These are phyloP conservation scores for Echeveria elegans DNA, from an alignment of 164 flowering plant species.

Conservation along the genomic window DNA sequence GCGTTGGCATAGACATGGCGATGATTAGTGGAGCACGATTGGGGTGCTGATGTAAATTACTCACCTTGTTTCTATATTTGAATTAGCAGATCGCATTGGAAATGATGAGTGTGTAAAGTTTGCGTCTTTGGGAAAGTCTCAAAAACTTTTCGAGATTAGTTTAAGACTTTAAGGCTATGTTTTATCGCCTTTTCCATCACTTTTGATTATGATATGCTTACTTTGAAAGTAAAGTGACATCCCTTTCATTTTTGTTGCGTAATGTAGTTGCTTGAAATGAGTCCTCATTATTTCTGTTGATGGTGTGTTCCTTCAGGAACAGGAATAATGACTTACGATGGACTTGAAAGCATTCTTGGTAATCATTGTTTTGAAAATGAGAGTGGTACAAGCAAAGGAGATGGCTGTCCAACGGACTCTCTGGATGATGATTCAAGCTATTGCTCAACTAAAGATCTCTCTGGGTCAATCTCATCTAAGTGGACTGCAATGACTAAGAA, in stretches of 20 bases:
- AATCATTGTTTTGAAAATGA: conserved; percentile 47
- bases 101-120: not conserved
- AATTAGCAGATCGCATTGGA: not conserved
- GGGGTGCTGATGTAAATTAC: not conserved
- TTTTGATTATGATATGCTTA: not conserved
- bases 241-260: not conserved
- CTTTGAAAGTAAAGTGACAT: not conserved
- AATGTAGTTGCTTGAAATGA: not conserved
- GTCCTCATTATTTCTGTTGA: not conserved
- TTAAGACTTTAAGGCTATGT: not conserved
- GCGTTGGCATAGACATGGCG: not conserved
- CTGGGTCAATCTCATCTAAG: conserved; percentile 68
- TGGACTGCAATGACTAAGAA: conserved; percentile 34
- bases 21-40: not conserved
- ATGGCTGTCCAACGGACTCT: conserved; percentile 52
- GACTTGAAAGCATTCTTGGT: conserved; percentile 74
- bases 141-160: not conserved
- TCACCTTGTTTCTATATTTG: not conserved
- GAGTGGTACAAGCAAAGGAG: conserved; percentile 58
- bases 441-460: conserved; percentile 77
- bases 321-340: conserved; percentile 77
- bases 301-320: conserved; percentile 39
- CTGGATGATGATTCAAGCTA: conserved; percentile 67
- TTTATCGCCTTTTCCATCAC: not conserved
- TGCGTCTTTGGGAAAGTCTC: not conserved